These are phyloP conservation scores for Phytophthora tentaculata DNA, from an alignment of 352 stramenopile species.

Conservation along the genomic window DNA sequence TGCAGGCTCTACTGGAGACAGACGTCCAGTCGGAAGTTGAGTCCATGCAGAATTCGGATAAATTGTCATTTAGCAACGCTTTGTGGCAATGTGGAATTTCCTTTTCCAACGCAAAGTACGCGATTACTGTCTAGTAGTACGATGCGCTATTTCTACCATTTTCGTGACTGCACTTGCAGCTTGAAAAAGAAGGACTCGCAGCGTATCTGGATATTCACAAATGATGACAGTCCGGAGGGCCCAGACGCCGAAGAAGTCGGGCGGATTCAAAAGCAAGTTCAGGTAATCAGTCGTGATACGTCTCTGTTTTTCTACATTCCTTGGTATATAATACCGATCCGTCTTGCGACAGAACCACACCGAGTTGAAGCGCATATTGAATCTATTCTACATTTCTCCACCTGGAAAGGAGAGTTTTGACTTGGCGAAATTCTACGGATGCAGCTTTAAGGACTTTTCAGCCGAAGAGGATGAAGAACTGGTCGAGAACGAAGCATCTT, in stretches of 20 bases:
- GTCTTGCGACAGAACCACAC: conserved; percentile 62
- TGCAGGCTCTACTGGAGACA: conserved; percentile 50
- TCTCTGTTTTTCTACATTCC: too few species aligned
- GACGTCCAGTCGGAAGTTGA: conserved; percentile 54
- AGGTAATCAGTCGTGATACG: conserved; percentile 42
- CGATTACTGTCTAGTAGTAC: not conserved
- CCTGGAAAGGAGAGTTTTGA: conserved; percentile 62
- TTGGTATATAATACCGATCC: not conserved
- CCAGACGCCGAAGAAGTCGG: conserved; percentile 65
- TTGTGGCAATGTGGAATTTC: conserved; percentile 84
- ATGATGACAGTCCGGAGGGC: conserved; percentile 62
- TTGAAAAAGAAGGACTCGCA: conserved; percentile 89
- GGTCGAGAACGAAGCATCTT: conserved; percentile 33
- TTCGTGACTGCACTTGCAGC: conserved; percentile 29
- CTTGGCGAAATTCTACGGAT: conserved; percentile 64
- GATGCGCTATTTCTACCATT: conserved; percentile 4
- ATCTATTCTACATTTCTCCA: conserved; percentile 81
- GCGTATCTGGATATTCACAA: conserved; percentile 89
- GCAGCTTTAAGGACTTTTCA: conserved; percentile 73
- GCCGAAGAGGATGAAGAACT: conserved; percentile 27
- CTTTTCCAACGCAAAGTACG: conserved; percentile 83
- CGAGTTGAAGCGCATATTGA: conserved; percentile 76
- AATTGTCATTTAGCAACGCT: conserved; percentile 79
- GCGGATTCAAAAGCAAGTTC: conserved; percentile 79
- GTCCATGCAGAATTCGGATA: conserved; percentile 66